phyloP scores from a whole-genome alignment of 129 eudicot species.

The Smallanthus sonchifolius region DNA sequence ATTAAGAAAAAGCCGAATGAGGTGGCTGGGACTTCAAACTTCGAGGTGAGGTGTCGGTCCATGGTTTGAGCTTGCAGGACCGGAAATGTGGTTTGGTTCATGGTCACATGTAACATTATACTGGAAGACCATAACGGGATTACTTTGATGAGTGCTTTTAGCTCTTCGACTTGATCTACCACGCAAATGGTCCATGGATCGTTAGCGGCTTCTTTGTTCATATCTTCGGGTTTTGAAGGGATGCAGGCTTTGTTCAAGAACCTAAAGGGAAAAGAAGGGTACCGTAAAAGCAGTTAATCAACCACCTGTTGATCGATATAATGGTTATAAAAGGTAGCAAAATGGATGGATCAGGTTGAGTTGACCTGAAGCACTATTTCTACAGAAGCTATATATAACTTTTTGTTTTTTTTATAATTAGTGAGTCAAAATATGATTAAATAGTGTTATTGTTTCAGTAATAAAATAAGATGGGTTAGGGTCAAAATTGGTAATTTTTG shows the following conservation, averaged over 20 bases:
- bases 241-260: conserved; percentile 83
- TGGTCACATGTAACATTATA: conserved; percentile 54
- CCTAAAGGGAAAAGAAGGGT: conserved; percentile 32
- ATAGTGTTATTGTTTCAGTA: too few species aligned
- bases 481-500: too few species aligned
- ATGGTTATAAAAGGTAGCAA: neutral
- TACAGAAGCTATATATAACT: neutral
- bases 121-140: conserved; percentile 78
- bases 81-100: conserved; percentile 54
- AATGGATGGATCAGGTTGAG: neutral
- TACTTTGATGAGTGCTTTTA: conserved; percentile 66
- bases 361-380: neutral
- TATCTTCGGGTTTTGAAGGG: conserved; percentile 41
- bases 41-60: conserved; percentile 63
- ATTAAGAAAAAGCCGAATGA: conserved; percentile 54
- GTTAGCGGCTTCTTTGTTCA: conserved; percentile 20
- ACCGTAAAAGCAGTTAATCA: neutral
- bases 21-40: conserved; percentile 68
- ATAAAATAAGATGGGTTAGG: too few species aligned
- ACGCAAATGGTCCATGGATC: conserved; percentile 71
- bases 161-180: conserved; percentile 77
- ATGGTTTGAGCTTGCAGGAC: conserved; percentile 63
- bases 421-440: too few species aligned
- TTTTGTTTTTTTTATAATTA: too few species aligned
- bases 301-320: neutral